Evolutionary conservation across 352 stramenopile species (phyloP).

Genomic region (Phytopythium ostracodes): DNA sequence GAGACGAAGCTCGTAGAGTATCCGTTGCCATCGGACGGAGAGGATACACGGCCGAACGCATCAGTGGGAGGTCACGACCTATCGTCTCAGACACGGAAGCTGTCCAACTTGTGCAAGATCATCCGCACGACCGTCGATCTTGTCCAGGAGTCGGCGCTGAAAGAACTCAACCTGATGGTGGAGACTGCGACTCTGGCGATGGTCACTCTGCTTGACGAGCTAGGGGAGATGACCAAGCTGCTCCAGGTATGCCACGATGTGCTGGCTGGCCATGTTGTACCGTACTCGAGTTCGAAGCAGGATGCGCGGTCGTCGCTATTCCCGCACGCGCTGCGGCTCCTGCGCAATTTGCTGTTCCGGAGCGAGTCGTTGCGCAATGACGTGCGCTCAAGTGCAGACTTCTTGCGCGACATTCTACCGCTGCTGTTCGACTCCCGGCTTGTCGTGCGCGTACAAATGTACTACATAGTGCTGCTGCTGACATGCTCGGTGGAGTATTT

Average conservation of each 20-base stretch:
- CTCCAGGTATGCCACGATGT: slow-evolving; percentile 7
- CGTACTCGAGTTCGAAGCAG: not conserved
- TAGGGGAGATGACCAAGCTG: slow-evolving; percentile 27
- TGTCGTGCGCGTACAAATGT: slow-evolving; percentile 49
- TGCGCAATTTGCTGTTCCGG: slow-evolving; percentile 40
- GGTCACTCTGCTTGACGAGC: slow-evolving; percentile 32
- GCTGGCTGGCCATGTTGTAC: slow-evolving; percentile 11
- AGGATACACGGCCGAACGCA: not conserved
- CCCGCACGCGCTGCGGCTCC: slow-evolving; percentile 19
- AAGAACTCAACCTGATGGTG: slow-evolving; percentile 27
- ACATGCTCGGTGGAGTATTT: slow-evolving; percentile 52
- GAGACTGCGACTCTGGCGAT: slow-evolving; percentile 21
- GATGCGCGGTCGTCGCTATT: not conserved
- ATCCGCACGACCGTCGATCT: not conserved
- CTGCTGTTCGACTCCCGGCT: slow-evolving; percentile 37
- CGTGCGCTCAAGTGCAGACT: slow-evolving; percentile 21
- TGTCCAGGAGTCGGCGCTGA: slow-evolving; percentile 24
- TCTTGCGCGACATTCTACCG: slow-evolving; percentile 22
- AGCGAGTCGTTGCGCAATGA: slow-evolving; percentile 27
- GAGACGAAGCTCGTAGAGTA: slow-evolving; percentile 24
- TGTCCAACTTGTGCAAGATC: slow-evolving; percentile 26
- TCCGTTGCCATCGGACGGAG: slow-evolving; percentile 14
- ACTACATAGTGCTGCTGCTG: slow-evolving; percentile 54
- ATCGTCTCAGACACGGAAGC: slow-evolving; percentile 25
- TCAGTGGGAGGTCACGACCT: slow-evolving; percentile 16